These are phyloP conservation scores for Picochlorum sp. DNA, from an alignment of 139 green algal genomes.

Conservation along the genomic window DNA sequence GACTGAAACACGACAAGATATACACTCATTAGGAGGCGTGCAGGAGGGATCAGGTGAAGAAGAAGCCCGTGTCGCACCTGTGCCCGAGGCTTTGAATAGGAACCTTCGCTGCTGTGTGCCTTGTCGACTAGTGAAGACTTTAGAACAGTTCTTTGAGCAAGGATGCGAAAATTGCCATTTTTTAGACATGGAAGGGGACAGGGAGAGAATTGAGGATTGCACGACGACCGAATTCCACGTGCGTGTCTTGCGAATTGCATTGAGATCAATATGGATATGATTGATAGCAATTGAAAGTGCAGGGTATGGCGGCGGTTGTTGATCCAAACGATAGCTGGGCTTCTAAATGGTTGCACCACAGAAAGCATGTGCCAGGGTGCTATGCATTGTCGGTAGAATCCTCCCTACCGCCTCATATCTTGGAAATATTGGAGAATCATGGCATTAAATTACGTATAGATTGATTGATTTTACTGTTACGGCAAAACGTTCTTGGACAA, in stretches of 20 bases:
- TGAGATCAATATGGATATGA: too few species aligned
- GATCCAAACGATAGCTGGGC: slow-evolving; percentile 57
- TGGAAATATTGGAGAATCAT: slow-evolving; percentile 11
- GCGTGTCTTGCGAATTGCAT: slow-evolving; percentile 1
- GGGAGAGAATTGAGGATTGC: slow-evolving; percentile 44
- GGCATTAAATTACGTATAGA: slow-evolving; percentile 5
- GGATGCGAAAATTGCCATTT: slow-evolving; percentile 73
- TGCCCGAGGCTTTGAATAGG: slow-evolving; percentile 30
- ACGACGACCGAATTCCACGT: slow-evolving; percentile 72
- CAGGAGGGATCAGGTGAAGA: not conserved
- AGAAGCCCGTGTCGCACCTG: slow-evolving; percentile 9
- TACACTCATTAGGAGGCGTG: too few species aligned
- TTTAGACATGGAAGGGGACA: slow-evolving; percentile 45
- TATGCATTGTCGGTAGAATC: slow-evolving; percentile 34
- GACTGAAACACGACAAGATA: too few species aligned
- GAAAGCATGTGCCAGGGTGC: slow-evolving; percentile 37
- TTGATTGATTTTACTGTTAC: not conserved
- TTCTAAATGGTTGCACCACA: slow-evolving; percentile 58
- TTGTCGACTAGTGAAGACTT: slow-evolving; percentile 36
- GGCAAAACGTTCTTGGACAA: not conserved
- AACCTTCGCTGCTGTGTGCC: slow-evolving; percentile 35
- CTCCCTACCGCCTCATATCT: slow-evolving; percentile 16
- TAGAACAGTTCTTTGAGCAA: slow-evolving; percentile 39
- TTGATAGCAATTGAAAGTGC: not conserved
- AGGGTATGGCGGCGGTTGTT: slow-evolving; percentile 55